A percentile compares a stretch with the other conserved stretches of the same genome.
These are phyloP conservation scores for Vitis hybrid DNA, from an alignment of 177 flowering plant genomes.

Conservation along the genomic window DNA sequence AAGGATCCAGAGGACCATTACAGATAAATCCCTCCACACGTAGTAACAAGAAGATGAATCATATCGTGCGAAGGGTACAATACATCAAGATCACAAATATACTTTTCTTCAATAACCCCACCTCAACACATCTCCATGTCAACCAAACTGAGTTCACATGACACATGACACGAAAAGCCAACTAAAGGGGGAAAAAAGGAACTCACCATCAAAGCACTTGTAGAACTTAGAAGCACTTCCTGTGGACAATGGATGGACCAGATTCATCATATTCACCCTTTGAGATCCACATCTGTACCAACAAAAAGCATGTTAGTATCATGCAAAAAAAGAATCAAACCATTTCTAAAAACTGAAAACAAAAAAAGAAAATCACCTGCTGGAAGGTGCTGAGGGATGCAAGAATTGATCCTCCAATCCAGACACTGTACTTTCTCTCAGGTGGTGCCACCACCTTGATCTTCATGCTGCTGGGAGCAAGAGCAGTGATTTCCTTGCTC, in stretches of 20 bases:
- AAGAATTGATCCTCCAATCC: slow-evolving; percentile 71
- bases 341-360: not conserved
- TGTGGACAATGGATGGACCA: slow-evolving; percentile 67
- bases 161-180: slow-evolving; percentile 40
- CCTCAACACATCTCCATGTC: slow-evolving; percentile 20
- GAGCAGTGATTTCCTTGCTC: slow-evolving; percentile 70
- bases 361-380: slow-evolving; percentile 34
- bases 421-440: slow-evolving; percentile 70
- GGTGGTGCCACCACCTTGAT: slow-evolving; percentile 74
- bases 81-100: slow-evolving; percentile 14
- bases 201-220: slow-evolving; percentile 31
- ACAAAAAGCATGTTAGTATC: slow-evolving; percentile 11
- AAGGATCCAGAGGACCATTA: not conserved
- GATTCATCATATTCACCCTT: slow-evolving; percentile 66
- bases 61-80: slow-evolving; percentile 1
- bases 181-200: slow-evolving; percentile 27
- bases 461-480: slow-evolving; percentile 72
- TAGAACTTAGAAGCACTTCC: slow-evolving; percentile 58
- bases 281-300: slow-evolving; percentile 60
- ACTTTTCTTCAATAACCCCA: slow-evolving; percentile 15
- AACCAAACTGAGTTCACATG: slow-evolving; percentile 32
- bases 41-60: not conserved
- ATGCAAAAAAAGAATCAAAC: not conserved
- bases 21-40: slow-evolving; percentile 9
- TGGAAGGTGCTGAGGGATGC: slow-evolving; percentile 75